These are phyloP conservation scores for Lycium barbarum DNA, from an alignment of 257 asterid genomes.

Conservation along the genomic window DNA sequence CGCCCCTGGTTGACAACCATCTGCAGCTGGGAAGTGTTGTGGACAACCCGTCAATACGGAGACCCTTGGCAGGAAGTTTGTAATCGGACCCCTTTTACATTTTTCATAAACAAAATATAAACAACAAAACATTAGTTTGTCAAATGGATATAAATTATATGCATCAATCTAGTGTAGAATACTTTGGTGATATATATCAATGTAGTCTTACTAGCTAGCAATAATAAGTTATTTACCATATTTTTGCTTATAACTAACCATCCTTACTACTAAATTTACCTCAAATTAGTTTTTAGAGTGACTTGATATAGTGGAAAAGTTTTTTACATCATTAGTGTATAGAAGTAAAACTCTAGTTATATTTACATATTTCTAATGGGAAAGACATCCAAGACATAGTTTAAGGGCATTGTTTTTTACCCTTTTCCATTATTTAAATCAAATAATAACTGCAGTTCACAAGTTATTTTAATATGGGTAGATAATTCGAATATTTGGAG, in stretches of 20 bases:
- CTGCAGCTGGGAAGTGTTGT: neutral
- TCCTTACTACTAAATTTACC: neutral
- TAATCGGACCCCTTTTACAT: neutral
- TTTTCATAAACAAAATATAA: neutral
- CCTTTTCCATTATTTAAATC: no score
- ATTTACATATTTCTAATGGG: neutral
- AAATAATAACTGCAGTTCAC: no score
- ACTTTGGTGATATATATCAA: no score
- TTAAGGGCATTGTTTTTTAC: no score
- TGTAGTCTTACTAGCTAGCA: no score
- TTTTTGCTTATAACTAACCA: neutral
- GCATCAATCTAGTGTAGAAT: no score
- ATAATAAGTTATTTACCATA: no score
- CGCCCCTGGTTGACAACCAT: neutral
- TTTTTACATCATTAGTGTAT: no score
- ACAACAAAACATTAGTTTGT: neutral
- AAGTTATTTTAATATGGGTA: no score
- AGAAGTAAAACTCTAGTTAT: neutral
- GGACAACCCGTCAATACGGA: neutral
- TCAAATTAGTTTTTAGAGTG: no score
- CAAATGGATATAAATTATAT: neutral
- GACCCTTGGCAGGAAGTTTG: neutral
- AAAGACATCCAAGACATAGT: neutral
- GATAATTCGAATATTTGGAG: no score
- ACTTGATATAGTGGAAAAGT: no score